Base-by-base conservation (phyloP, 257 asterid species). In the Salvia splendens region DNA sequence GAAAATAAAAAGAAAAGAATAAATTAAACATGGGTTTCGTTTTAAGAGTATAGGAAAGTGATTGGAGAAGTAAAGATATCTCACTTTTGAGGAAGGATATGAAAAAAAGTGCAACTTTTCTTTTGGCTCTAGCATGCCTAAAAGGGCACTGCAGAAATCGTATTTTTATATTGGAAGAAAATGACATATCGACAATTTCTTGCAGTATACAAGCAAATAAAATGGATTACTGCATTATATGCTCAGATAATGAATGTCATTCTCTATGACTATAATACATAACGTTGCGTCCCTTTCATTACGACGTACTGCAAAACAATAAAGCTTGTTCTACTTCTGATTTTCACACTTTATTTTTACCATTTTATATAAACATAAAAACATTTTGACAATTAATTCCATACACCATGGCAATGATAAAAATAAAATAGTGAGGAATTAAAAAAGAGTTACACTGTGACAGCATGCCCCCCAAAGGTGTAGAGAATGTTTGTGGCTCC, bases 391-490 rank as follows among this genome's bases (percentile, higher is more conserved):
- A 38, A 38, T 38, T 38, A 38, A 38, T 38, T 38, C 8, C 42
- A 5, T 38, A 38, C 42, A 0, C 30, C 30, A 24, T 24, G 30
- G 30, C 30, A 24, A 24, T 24, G 30, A 24, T 24, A 24, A 17
- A 17, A 17, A 24, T 24, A 24, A 24, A 24, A 24, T 24, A 24
- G 1, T 24, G 30, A 24, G 30, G 30, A 24, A 0, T 24, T 24
- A 24, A 24, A 24, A 24, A 24, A 0, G 30, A 24, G 30, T 24
- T 74, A 82, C 87, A 82, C 83, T 28, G 87, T 82, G 49, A 82
- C 84, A 28, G 85, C 87, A 69, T 82, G 87, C 56, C 87, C 87
- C 61, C 87, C 84, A 12, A 82, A 82, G n/a, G 84, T 82, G 75
- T 82, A 82, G 36, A 79, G 86, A 78, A 82, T 77, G 80, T 82